Evolutionary conservation across 257 asterid genomes (phyloP).

Genomic region (Solanum pinnatisectum): DNA sequence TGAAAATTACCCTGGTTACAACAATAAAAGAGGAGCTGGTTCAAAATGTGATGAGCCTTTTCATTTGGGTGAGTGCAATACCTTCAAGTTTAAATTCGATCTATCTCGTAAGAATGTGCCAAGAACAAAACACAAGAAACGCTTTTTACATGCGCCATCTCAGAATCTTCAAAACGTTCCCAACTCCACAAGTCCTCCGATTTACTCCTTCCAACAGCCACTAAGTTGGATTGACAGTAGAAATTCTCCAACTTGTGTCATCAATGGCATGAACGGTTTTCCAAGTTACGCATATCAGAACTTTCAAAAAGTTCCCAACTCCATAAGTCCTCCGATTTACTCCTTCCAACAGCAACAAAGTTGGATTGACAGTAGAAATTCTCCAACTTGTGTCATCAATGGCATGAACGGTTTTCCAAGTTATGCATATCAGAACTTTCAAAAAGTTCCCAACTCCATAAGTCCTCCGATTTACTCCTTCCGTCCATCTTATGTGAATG

Average conservation of each 20-base stretch:
- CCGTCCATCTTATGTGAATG: not conserved
- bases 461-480: not conserved
- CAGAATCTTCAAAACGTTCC: not conserved
- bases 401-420: not conserved
- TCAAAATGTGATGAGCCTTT: conserved; percentile 36
- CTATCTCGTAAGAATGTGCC: not conserved
- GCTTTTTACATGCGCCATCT: not conserved
- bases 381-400: not conserved
- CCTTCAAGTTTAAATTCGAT: conserved; percentile 28
- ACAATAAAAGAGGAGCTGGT: conserved; percentile 47
- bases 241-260: not conserved
- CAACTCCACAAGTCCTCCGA: not conserved
- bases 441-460: not conserved
- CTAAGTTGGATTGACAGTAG: not conserved
- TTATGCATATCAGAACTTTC: not conserved
- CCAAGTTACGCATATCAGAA: not conserved
- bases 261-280: not conserved
- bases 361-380: not conserved
- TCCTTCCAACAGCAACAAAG: not conserved
- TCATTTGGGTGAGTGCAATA: conserved; percentile 27
- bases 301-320: not conserved
- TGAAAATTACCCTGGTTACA: conserved; percentile 43
- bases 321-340: not conserved
- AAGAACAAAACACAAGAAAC: not conserved
- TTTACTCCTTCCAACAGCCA: not conserved